phyloP scores from a whole-genome alignment of 2,329 filamentous ascomycete species.

The Pseudocercospora pini-densiflorae region DNA sequence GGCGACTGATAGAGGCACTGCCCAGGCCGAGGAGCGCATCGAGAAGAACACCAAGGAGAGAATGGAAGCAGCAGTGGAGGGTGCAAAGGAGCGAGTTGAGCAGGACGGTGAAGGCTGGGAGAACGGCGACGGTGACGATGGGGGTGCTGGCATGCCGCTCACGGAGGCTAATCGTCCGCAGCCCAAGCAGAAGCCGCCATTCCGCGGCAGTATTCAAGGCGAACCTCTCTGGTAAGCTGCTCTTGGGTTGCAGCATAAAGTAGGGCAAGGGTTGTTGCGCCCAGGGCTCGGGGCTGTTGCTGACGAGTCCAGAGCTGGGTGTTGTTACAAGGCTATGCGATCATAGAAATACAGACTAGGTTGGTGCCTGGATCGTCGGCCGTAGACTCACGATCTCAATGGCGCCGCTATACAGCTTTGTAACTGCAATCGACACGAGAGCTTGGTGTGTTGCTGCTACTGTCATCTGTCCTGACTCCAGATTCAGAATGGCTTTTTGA shows the following conservation, averaged over 20 bases:
- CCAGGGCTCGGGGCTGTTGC: too few species aligned
- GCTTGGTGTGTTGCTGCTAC: too few species aligned
- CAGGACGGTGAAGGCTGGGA: conserved; percentile 47
- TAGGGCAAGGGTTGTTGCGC: too few species aligned
- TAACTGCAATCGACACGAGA: neutral
- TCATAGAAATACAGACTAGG: neutral
- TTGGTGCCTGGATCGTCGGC: neutral
- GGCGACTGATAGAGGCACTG: conserved; percentile 37
- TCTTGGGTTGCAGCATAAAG: too few species aligned
- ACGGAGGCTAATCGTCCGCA: conserved; percentile 16
- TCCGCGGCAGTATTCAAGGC: conserved; percentile 4
- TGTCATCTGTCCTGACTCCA: neutral
- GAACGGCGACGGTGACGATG: conserved; percentile 43
- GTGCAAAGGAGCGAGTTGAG: conserved; percentile 45
- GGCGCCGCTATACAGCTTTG: neutral
- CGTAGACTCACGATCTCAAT: neutral
- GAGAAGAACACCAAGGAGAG: conserved; percentile 36
- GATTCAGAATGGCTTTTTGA: too few species aligned
- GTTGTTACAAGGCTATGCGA: neutral
- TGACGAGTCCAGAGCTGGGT: neutral
- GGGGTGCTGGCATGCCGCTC: conserved; percentile 31
- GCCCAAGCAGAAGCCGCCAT: conserved; percentile 13
- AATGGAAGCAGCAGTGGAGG: conserved; percentile 35
- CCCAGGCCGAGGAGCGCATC: conserved; percentile 34
- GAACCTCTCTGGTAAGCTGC: conserved; percentile 26